Conservation (phyloP, 352 stramenopile genomes). For the Peronosclerospora sorghi region DNA sequence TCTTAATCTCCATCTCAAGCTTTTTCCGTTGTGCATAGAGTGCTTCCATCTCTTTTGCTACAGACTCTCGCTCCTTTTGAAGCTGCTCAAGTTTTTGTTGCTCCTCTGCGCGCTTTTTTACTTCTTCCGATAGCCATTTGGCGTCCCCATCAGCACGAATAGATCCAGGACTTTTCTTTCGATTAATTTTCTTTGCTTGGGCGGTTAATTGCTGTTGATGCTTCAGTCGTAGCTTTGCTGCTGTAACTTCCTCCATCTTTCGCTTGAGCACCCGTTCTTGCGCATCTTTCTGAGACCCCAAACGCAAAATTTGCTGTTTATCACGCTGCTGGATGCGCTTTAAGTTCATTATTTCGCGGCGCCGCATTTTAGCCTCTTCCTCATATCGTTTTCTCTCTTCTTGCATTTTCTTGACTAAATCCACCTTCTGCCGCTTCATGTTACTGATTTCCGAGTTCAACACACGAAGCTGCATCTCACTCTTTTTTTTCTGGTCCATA, state of each 20-base stretch:
- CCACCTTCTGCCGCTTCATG: constrained; percentile 86
- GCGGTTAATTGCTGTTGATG: constrained; percentile 71
- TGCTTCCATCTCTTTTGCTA: constrained; percentile 74
- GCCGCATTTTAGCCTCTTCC: constrained; percentile 66
- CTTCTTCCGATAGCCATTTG: constrained; percentile 78
- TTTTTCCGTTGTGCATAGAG: constrained; percentile 66
- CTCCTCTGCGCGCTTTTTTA: constrained; percentile 70
- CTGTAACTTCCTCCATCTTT: constrained; percentile 80
- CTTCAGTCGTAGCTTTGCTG: constrained; percentile 69
- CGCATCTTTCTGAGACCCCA: constrained; percentile 73
- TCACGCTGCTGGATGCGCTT: constrained; percentile 76
- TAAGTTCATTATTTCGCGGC: constrained; percentile 66
- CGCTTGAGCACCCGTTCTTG: constrained; percentile 81
- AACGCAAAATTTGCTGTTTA: constrained; percentile 72
- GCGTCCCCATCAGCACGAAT: constrained; percentile 40
- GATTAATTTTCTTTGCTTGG: constrained; percentile 59
- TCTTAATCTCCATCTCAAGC: constrained; percentile 55
- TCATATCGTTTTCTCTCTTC: constrained; percentile 76
- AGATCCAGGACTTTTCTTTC: constrained; percentile 29
- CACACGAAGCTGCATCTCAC: constrained; percentile 73
- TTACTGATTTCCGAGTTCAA: constrained; percentile 71
- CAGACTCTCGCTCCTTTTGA: constrained; percentile 59
- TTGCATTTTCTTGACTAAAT: constrained; percentile 82
- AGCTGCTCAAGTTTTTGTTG: constrained; percentile 79
- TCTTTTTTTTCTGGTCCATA: constrained; percentile 79